Evolutionary conservation across 805 yeast genomes (phyloP).

Genomic region (Wickerhamiella australiensis): DNA sequence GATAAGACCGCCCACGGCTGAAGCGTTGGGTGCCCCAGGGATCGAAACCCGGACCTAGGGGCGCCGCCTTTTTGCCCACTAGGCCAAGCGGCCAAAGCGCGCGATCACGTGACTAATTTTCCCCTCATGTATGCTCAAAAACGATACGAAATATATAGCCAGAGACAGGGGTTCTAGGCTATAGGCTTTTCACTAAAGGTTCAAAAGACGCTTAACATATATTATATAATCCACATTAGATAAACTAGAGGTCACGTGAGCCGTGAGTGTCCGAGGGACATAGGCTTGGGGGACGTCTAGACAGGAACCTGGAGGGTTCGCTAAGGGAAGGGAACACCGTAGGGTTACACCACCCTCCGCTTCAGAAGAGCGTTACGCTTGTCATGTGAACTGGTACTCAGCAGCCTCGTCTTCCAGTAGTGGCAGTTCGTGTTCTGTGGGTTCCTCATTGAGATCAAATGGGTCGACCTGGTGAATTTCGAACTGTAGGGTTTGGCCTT

Average conservation of each 20-base stretch:
- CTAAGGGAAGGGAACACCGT: neutral
- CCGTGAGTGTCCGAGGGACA: no score
- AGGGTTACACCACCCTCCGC: constrained; percentile 1
- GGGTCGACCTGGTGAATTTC: neutral
- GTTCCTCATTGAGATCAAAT: neutral
- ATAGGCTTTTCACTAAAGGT: no score
- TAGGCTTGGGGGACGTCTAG: no score
- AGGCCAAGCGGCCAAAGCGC: neutral
- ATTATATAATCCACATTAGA: no score
- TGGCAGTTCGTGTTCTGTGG: neutral
- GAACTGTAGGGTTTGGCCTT: neutral
- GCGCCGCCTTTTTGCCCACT: no score
- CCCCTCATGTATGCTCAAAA: neutral
- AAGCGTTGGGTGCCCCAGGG: no score
- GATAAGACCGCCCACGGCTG: no score
- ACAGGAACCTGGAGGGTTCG: neutral
- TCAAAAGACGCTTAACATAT: no score
- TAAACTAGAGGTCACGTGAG: no score
- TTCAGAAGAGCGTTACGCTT: neutral
- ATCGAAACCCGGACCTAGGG: no score
- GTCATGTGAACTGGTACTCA: neutral
- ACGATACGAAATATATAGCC: neutral
- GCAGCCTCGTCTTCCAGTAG: neutral
- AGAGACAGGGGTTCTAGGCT: no score
- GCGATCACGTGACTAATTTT: neutral